Evolutionary conservation across 2,329 filamentous ascomycete genomes (phyloP), one percentile per base, ranked within the genome.

Genomic region (Beauveria sp.): DNA sequence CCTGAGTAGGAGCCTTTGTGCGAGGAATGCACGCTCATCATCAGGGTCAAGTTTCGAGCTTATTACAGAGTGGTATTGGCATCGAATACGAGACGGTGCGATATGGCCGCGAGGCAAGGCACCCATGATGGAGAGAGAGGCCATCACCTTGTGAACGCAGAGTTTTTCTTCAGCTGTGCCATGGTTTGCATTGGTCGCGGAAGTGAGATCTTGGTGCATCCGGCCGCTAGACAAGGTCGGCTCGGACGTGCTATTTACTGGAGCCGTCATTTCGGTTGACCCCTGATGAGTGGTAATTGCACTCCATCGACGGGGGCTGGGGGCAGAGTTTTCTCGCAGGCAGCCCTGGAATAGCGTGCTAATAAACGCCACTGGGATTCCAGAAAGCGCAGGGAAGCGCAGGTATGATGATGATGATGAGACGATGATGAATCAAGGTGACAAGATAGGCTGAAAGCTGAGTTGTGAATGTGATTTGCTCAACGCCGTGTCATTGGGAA

Each of bases 201-300:
- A 16, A 28, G 22, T n/a, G 47, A 59, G 28, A 26, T 16, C 49
- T 54, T 40, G 47, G 24, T 43, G 40, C 49, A 45, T 60, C 49
- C 58, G 50, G 40, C 58, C 26, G 50, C 49, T 54, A 47, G 58
- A 46, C 58, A 60, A 60, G 49, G 49, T 60, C 51, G 50, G 24
- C 47, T 60, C 50, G 49, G 20, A 53, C 49, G 22, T 24, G 22
- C 22, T 24, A 24, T 24, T 24, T 24, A 52, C 58, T 54, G 49
- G 49, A 47, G 58, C 50, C 58, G 28, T 60, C 58, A 60, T 60
- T 60, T 60, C 58, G 58, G 49, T 43, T 24, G 58, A 60, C 58
- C 58, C 57, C 58, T 60, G 50, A 38, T 20, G 3, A 8, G 58
- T 60, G 58, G 56, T 59, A 60, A 60, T 60, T 53, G n/a, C 42